Base-by-base conservation (phyloP, 306 rosid genomes). In the Prunus davidiana region DNA sequence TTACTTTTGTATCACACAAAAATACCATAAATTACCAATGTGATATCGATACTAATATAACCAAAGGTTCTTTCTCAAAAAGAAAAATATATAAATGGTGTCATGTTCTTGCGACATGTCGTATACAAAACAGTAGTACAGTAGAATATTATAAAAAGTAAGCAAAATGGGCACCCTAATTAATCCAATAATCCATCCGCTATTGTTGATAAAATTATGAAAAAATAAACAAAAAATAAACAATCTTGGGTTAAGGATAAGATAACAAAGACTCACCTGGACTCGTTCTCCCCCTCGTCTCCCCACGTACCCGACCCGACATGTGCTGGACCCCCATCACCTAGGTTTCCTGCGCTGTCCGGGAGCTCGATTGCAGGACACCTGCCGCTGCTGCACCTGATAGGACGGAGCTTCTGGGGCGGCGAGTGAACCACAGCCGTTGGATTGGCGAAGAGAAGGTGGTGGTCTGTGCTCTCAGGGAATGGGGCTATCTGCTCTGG, bases 351-450 rank as follows among this genome's bases (percentile, higher is more conserved):
- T 28, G 63, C 64, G 38, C 69, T 46, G 3, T 60, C 81, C 8
- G 76, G 70, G 22, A 55, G 80, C 19, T 71, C 81, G 2, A 43
- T 55, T 8, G 70, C 76, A 12, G 89, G 81, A 9, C 76, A 74
- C 83, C 84, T 55, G 30, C 66, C 80, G 82, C 52, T 78, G 86
- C 77, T 73, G 88, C 75, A 76, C 76, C 98, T 78, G 69, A 92
- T 87, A 12, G 98, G 96, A 14, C 92, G 96, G 77, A 95, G 98
- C 77, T 92, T 95, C 83, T 89, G 97, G 24, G 91, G 87, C 73
- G 85, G 87, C 65, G 83, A 56, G 64, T 76, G 82, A 73, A 82
- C 19, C 72, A 46, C 66, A 34, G 83, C 43, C 49, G 74, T 68
- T 10, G 84, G 64, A 28, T 84, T 74, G 47, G 82, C 25, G 84